Evolutionary conservation across 2,329 filamentous ascomycete genomes (phyloP).

Genomic region (Penicillium aurantiogriseum): DNA sequence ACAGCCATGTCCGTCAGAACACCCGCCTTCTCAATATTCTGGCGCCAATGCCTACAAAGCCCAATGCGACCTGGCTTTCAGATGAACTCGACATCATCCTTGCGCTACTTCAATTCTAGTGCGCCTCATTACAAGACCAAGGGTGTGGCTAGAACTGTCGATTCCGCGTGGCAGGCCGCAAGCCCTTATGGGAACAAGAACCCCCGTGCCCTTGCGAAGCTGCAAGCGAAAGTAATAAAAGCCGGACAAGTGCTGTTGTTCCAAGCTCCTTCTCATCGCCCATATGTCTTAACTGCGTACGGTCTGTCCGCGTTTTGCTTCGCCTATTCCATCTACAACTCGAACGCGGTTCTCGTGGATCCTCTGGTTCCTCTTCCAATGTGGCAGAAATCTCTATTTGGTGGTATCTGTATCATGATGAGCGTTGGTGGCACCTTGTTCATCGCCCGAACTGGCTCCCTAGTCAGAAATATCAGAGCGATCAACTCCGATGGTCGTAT

Average conservation of each 20-base stretch:
- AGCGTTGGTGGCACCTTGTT: conserved; percentile 61
- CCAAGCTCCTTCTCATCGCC: conserved; percentile 62
- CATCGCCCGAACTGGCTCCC: conserved; percentile 55
- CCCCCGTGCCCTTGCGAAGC: conserved; percentile 41
- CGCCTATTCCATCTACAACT: conserved; percentile 52
- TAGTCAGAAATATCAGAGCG: conserved; percentile 60
- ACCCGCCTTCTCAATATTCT: conserved; percentile 29
- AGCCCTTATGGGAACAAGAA: conserved; percentile 10
- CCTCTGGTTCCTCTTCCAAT: conserved; percentile 52
- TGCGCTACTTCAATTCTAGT: conserved; percentile 34
- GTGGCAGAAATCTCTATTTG: conserved; percentile 60
- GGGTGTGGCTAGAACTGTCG: conserved; percentile 10
- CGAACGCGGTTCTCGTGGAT: conserved; percentile 50
- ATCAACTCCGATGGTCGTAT: conserved; percentile 39
- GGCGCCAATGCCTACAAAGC: conserved; percentile 24
- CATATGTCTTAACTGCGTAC: conserved; percentile 62
- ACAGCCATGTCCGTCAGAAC: conserved; percentile 33
- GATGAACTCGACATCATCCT: conserved; percentile 17
- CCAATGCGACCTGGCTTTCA: conserved; percentile 18
- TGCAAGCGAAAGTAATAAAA: conserved; percentile 45
- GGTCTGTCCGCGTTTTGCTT: conserved; percentile 55
- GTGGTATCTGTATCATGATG: conserved; percentile 59
- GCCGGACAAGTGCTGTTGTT: conserved; percentile 59
- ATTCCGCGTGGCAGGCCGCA: conserved; percentile 14
- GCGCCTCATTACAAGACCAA: conserved; percentile 24